Evolutionary conservation across 768 basidiomycete species (phyloP).

Genomic region (Macrolepiota dolichaula): DNA sequence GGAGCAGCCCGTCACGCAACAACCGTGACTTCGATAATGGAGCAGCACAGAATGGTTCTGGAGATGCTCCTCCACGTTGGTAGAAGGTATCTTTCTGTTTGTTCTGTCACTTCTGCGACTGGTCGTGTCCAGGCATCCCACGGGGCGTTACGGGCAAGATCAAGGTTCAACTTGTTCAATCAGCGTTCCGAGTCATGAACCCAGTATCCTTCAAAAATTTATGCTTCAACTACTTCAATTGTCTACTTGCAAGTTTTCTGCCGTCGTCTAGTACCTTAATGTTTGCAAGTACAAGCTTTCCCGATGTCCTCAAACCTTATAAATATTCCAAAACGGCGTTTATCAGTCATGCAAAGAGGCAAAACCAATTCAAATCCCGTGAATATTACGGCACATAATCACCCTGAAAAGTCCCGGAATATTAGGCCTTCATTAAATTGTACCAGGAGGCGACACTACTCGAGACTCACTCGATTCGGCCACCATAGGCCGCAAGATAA

Average conservation of each 20-base stretch:
- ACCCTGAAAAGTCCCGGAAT: background rate
- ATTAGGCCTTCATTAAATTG: background rate
- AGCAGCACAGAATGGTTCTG: slow-evolving; percentile 22
- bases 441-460: background rate
- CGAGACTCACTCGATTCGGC: background rate
- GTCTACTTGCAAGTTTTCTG: slow-evolving; percentile 14
- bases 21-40: slow-evolving; percentile 24
- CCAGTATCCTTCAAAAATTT: slow-evolving; percentile 13
- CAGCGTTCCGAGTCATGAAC: slow-evolving; percentile 2
- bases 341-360: slow-evolving; percentile 7
- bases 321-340: slow-evolving; percentile 11
- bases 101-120: slow-evolving; percentile 16
- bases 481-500: background rate
- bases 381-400: slow-evolving; percentile 7
- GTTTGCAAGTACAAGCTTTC: slow-evolving; percentile 14
- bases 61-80: slow-evolving; percentile 52
- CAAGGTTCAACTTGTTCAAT: slow-evolving; percentile 7
- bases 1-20: slow-evolving; percentile 41
- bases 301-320: slow-evolving; percentile 10
- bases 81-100: slow-evolving; percentile 35
- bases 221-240: slow-evolving; percentile 14
- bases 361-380: slow-evolving; percentile 1
- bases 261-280: slow-evolving; percentile 13
- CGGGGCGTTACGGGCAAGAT: slow-evolving; percentile 11
- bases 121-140: slow-evolving; percentile 10